A percentile compares a stretch with the other conserved stretches of the same genome.
Conservation (phyloP, 208 protist species). For the Trypanosomatidae sp. region DNA sequence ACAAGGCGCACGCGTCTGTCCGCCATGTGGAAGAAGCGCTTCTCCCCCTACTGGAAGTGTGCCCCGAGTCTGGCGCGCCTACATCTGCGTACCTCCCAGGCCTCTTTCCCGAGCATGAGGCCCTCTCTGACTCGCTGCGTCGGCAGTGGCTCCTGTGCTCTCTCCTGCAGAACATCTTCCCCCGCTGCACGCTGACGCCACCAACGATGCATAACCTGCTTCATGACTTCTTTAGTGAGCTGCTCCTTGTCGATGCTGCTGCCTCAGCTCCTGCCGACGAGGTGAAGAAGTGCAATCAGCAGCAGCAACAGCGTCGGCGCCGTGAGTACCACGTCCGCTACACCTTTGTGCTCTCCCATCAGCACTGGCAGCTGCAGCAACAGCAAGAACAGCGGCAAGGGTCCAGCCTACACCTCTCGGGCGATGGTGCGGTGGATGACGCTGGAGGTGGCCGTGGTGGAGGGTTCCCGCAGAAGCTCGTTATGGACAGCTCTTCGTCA, state of each 20-base stretch:
- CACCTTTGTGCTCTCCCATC: constrained; percentile 22
- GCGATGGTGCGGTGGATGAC: background rate
- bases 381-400: constrained; percentile 1
- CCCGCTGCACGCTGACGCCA: constrained; percentile 10
- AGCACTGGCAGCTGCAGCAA: constrained; percentile 7
- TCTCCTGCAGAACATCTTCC: constrained; percentile 26
- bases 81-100: background rate
- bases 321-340: constrained; percentile 19
- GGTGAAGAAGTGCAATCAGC: background rate
- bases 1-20: background rate
- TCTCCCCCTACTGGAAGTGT: constrained; percentile 4
- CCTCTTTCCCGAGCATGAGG: constrained; percentile 1
- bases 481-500: background rate
- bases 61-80: background rate
- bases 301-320: background rate
- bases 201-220: constrained; percentile 16
- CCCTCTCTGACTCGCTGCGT: constrained; percentile 7
- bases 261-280: background rate
- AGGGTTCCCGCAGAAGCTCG: background rate
- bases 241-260: background rate
- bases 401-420: constrained; percentile 1
- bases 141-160: constrained; percentile 23
- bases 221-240: constrained; percentile 5
- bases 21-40: background rate
- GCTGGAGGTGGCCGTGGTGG: background rate